phyloP scores from a whole-genome alignment of 2,329 filamentous ascomycete genomes.

The Exophiala lecanii-corni region DNA sequence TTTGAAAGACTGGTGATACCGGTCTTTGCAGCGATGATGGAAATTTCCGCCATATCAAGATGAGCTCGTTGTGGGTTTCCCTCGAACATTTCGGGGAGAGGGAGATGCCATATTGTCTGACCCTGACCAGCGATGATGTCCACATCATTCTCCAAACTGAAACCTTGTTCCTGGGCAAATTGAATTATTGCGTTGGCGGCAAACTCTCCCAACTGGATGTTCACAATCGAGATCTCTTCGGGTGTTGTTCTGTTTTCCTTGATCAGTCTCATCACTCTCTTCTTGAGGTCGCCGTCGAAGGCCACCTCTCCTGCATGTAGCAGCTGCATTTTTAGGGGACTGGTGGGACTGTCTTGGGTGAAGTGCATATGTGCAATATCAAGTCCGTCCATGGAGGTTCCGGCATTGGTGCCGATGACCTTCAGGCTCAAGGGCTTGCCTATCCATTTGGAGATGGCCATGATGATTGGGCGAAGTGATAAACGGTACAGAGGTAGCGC shows the following conservation, averaged over 20 bases:
- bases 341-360: conserved; percentile 26
- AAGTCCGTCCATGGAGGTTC: conserved; percentile 30
- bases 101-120: conserved; percentile 29
- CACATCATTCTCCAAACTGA: conserved; percentile 22
- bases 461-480: background rate
- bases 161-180: conserved; percentile 22
- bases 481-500: background rate
- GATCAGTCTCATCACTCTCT: conserved; percentile 26
- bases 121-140: conserved; percentile 28
- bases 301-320: conserved; percentile 22
- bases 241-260: conserved; percentile 26
- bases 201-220: conserved; percentile 26
- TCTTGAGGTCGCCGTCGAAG: conserved; percentile 18
- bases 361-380: conserved; percentile 28
- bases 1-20: conserved; percentile 26
- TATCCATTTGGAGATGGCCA: conserved; percentile 9
- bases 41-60: conserved; percentile 24
- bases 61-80: conserved; percentile 24
- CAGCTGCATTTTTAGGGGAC: conserved; percentile 24
- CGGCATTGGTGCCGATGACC: conserved; percentile 20
- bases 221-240: conserved; percentile 27
- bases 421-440: conserved; percentile 12
- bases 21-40: conserved; percentile 27
- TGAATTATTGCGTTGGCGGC: conserved; percentile 22
- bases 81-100: conserved; percentile 24